These are phyloP conservation scores for Acer campestre DNA, from an alignment of 345 rosid species.

Conservation along the genomic window DNA sequence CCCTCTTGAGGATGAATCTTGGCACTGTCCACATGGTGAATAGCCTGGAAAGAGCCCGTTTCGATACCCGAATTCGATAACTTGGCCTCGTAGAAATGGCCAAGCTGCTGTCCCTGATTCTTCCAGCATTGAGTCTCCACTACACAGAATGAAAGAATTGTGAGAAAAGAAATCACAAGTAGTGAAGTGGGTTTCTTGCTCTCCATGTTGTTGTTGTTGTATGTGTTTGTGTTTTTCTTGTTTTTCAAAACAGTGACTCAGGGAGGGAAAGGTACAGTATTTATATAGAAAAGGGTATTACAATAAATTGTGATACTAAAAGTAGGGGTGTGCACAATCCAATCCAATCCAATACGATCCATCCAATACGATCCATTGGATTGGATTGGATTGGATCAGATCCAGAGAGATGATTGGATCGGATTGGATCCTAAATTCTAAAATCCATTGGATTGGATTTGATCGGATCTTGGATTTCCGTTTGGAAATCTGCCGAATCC, in stretches of 20 bases:
- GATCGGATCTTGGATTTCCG: no score
- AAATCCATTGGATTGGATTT: no score
- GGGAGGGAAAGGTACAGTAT: no score
- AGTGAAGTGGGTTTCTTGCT: constrained; percentile 2
- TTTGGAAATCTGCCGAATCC: no score
- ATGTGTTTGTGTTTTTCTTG: neutral
- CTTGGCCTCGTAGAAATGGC: constrained; percentile 34
- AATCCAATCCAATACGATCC: no score
- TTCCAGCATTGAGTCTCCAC: constrained; percentile 27
- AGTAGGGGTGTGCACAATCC: no score
- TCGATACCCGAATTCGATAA: constrained; percentile 26
- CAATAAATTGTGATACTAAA: no score
- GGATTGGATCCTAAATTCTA: no score
- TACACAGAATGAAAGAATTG: constrained; percentile 3
- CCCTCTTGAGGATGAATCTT: constrained; percentile 29
- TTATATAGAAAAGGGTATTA: neutral
- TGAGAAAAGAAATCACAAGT: constrained; percentile 8
- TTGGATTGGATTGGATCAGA: no score
- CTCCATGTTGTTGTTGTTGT: constrained; percentile 30
- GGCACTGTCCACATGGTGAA: neutral
- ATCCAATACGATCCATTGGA: no score
- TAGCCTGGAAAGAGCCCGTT: constrained; percentile 16
- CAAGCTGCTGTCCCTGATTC: constrained; percentile 33
- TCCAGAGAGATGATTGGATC: no score
- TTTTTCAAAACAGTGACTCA: neutral